Base-by-base conservation (phyloP, 129 eudicot species). In the Centrapalus pauciflorus region DNA sequence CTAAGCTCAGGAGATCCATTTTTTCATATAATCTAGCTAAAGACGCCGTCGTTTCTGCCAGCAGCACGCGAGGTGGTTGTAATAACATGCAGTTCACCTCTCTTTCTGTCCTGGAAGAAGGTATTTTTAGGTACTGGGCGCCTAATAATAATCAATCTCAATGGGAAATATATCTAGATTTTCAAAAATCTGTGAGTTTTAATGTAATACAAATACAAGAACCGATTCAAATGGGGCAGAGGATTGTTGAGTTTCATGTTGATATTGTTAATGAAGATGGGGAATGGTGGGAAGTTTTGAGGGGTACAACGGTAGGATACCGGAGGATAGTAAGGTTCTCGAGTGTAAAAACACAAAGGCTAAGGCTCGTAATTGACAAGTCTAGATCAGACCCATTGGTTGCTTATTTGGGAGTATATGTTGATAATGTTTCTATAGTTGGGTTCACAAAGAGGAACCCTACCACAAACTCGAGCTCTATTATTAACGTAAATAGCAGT, bases 171-270 rank as follows among this genome's bases (percentile, higher is more conserved):
- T 69, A 79, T 46, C 11, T 88, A 2, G 89, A 83, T 27, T 80
- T 88, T 37, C 60, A 78, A n/a, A 71, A 79, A 41, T 25, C 55
- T 1, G 51, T 77, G n/a, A 71, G 56, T 12, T 87, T 85, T 52
- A 92, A 92, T 28, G 83, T 92, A 33, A 38, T 92, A 75, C 67
- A 74, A 46, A 33, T 92, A 64, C 94, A 83, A 83, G 96, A 92
- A 61, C 90, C 96, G 9, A 86, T 92, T 35, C 95, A 85, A 19
- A 83, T 79, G 90, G 98, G 98, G 2, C 98, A 92, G 70, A 66
- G 98, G 83, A 72, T 92, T 57, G 66, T 75, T 11, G 13, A 30
- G 52, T 87, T 86, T 38, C 95, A 80, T 55, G 70, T 86, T 23
- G 97, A 90, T 12, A 54, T 71, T 51, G 37, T 79, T 21, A 61